Conservation (phyloP, 345 rosid species). For the Arabis alpina region DNA sequence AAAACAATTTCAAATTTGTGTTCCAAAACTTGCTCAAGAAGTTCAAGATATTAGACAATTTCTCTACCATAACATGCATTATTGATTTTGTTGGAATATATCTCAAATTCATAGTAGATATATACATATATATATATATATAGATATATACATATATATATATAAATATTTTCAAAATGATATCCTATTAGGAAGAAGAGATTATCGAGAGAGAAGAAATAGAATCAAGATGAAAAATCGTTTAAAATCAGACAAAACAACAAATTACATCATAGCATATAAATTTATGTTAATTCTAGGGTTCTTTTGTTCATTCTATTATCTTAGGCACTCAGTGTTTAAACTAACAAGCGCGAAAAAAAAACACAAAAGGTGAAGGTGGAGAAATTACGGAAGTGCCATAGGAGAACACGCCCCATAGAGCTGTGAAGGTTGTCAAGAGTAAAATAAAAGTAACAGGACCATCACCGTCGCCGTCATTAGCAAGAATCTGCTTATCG, state of each 20-base stretch:
- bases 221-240: too few species aligned
- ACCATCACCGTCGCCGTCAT: constrained; percentile 4
- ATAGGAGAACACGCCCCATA: constrained; percentile 41
- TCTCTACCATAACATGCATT: background rate
- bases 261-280: background rate
- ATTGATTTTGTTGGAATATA: too few species aligned
- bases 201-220: too few species aligned
- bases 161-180: too few species aligned
- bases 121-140: too few species aligned
- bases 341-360: background rate
- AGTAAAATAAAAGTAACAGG: constrained; percentile 40
- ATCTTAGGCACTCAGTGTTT: background rate
- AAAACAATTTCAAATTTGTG: background rate
- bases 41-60: constrained; percentile 6
- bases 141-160: too few species aligned
- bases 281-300: background rate
- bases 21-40: background rate
- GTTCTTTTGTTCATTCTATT: background rate
- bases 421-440: constrained; percentile 39
- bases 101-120: too few species aligned
- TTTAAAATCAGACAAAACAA: background rate
- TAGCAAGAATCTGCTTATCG: background rate
- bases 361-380: background rate
- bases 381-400: constrained; percentile 44
- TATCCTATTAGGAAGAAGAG: too few species aligned